These are phyloP conservation scores for Royoungia palumana DNA, from an alignment of 768 basidiomycete genomes.

Conservation along the genomic window DNA sequence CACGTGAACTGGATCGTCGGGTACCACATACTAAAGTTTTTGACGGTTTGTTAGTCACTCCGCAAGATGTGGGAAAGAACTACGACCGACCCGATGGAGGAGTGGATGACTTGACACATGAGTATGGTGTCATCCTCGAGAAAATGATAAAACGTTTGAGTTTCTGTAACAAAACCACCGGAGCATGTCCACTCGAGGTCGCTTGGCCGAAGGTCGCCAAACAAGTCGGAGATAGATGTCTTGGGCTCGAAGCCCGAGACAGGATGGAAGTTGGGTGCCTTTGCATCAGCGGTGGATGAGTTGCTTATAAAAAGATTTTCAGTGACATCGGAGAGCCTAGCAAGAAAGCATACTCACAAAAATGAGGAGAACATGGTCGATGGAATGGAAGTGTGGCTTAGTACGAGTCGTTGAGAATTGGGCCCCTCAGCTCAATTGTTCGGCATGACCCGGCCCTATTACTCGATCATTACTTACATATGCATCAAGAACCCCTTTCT, in stretches of 20 bases:
- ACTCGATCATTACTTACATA: no score
- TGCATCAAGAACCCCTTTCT: no score
- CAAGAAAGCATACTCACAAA: conserved; percentile 53
- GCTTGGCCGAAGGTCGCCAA: conserved; percentile 69
- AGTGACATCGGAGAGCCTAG: conserved; percentile 5
- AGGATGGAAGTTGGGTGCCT: conserved; percentile 78
- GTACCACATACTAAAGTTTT: conserved; percentile 71
- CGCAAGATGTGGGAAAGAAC: conserved; percentile 4
- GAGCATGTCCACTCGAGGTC: conserved; percentile 84
- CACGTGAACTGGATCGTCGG: conserved; percentile 93
- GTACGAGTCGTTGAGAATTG: background rate
- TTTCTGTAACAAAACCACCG: conserved; percentile 86
- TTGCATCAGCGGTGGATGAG: conserved; percentile 54
- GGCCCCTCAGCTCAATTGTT: conserved; percentile 6
- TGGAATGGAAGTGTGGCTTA: background rate
- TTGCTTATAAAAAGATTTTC: conserved; percentile 38
- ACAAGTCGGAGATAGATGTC: conserved; percentile 54
- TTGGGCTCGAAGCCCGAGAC: conserved; percentile 53
- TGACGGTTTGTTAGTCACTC: conserved; percentile 6
- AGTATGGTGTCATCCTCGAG: conserved; percentile 75
- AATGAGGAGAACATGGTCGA: conserved; percentile 75
- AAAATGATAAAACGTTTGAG: conserved; percentile 82
- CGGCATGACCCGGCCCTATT: conserved; percentile 1
- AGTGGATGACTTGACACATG: conserved; percentile 86
- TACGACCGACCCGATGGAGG: conserved; percentile 73